Evolutionary conservation across 768 basidiomycete genomes (phyloP), one percentile per base, ranked within the genome.

Genomic region (Melanogaster broomeanus): DNA sequence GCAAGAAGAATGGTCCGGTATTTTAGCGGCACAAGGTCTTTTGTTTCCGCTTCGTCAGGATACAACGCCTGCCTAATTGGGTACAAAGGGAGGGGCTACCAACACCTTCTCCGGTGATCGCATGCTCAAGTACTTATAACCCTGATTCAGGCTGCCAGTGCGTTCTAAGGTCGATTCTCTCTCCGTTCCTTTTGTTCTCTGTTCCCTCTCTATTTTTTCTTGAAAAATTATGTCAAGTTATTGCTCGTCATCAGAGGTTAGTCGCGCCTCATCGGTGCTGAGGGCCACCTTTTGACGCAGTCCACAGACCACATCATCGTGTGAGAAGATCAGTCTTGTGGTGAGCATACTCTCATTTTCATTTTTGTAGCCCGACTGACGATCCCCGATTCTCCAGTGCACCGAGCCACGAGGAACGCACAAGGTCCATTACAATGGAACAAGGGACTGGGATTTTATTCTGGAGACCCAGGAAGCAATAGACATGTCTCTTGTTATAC

Each of bases 371-470:
- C 34, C 18, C n/a, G 16, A 33, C 16, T 18, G n/a, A 37, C 42
- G 59, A 51, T 41, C 55, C 49, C 4, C 28, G 19, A 35, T 44
- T 25, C 31, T 15, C 10, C 35, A 69, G 67, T 58, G 67, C 33
- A 63, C 49, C 10, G 66, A 73, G 28, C 66, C 74, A 3, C 61
- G 58, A 16, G 85, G 85, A 48, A 80, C 77, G 2, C 79, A 83
- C 56, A 84, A 83, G 70, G 75, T 90, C 37, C 85, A 82, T 68
- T 90, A 87, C 59, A 74, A 75, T 22, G 73, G 76, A 24, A 72
- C 78, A 35, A 76, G 81, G 15, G 77, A 81, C 52, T 88, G 85
- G 80, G 88, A 90, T 61, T 86, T 83, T 60, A 72, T 87, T 57
- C 79, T 87, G 54, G 74, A 76, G 15, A 74, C 77, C 11, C 68